Evolutionary conservation across 2,329 filamentous ascomycete genomes (phyloP), one percentile per base, ranked within the genome.

Genomic region (Drechslerella dactyloides): DNA sequence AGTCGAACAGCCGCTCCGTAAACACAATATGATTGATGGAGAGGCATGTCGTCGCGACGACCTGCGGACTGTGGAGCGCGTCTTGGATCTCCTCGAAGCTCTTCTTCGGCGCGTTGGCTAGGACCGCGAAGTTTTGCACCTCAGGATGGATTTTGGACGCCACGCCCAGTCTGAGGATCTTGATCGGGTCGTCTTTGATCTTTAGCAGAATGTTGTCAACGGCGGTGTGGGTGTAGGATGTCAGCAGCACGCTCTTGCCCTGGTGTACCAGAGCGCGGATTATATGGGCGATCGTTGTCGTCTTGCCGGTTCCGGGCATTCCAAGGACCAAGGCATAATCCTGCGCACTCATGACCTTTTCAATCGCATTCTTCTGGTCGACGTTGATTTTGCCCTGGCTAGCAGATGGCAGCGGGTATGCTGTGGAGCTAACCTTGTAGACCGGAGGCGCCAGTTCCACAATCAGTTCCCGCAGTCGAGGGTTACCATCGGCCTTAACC

Each of bases 221-320:
- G 1, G 94, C 94, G 0, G 93, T 96, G 78, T 99, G 94, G 0
- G 94, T 99, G 79, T 97, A 97, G 0, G 93, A 97, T 0, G 94
- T 96, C 44, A 99, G 82, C 5, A 99, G 82, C 13, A 99, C 92
- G 63, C 90, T 96, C 81, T 97, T 97, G 10, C 91, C 90, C 79
- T 96, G 90, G 0, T 89, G 87, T 3, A 94, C 89, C 30, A 99
- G 83, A 0, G 93, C 91, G 50, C 91, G 88, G 76, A 99, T 97
- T 75, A 99, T 97, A 78, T 97, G 93, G 3, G 93, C 92, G 77
- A 99, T 97, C 0, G 94, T 99, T 0, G 94, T 99, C 1, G 94
- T 99, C 80, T 99, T 99, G 66, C 94, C 94, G 0, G 94, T 99
- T 6, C 94, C 94, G 1, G 94, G 94, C 94, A 99, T 99, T 27